phyloP scores from a whole-genome alignment of 345 rosid genomes.

The Citrus australasica region DNA sequence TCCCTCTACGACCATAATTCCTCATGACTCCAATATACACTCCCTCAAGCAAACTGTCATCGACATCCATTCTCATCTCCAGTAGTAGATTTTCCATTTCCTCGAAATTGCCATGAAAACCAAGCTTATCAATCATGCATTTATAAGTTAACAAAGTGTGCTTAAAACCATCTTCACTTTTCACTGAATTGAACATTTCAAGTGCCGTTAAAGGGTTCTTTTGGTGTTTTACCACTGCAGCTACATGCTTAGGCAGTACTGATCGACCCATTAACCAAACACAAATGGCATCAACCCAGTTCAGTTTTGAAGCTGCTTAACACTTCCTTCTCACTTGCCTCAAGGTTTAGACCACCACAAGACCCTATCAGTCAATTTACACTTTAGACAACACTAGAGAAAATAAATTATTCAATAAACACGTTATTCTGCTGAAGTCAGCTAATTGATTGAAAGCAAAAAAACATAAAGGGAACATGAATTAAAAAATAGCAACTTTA shows the following conservation, averaged over 20 bases:
- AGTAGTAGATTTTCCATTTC: conserved; percentile 61
- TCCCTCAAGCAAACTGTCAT: conserved; percentile 64
- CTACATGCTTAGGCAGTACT: conserved; percentile 79
- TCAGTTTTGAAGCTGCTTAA: conserved; percentile 2
- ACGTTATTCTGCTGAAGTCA: not conserved
- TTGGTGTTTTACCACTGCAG: conserved; percentile 67
- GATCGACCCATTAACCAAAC: conserved; percentile 46
- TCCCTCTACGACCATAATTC: conserved; percentile 71
- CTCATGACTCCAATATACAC: conserved; percentile 68
- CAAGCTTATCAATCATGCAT: conserved; percentile 71
- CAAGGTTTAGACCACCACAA: conserved; percentile 10
- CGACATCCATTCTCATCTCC: conserved; percentile 51
- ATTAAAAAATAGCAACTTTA: not conserved
- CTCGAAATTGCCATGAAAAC: conserved; percentile 67
- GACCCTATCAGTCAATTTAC: not conserved
- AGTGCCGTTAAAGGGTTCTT: conserved; percentile 67
- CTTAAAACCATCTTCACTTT: conserved; percentile 60
- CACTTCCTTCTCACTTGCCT: not conserved
- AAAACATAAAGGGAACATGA: not conserved
- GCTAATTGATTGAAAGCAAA: not conserved
- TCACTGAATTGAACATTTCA: conserved; percentile 70
- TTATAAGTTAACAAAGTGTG: conserved; percentile 71
- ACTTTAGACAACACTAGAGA: not conserved
- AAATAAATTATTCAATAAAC: not conserved
- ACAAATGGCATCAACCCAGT: conserved; percentile 3